phyloP scores from a whole-genome alignment of 352 stramenopile genomes.

The Nothophytophthora sp. region DNA sequence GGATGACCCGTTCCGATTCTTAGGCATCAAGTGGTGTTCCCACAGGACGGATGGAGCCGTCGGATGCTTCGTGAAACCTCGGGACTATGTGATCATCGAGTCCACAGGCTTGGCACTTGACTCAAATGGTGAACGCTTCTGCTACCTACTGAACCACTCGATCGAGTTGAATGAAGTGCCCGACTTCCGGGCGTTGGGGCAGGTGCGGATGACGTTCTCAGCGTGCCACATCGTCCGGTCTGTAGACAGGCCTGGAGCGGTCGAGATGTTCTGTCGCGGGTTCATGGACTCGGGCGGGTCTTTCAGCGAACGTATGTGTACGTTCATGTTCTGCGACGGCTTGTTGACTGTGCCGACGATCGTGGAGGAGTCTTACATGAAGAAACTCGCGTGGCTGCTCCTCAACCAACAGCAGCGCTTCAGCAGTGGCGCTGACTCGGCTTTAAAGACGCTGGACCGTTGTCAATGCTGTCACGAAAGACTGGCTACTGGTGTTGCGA shows the following conservation, averaged over 20 bases:
- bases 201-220: conserved; percentile 30
- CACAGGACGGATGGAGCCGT: conserved; percentile 20
- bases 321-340: conserved; percentile 19
- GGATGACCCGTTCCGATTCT: conserved; percentile 43
- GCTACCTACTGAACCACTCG: conserved; percentile 35
- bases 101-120: conserved; percentile 34
- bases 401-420: conserved; percentile 9
- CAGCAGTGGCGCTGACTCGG: neutral
- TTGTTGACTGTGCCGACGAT: conserved; percentile 17
- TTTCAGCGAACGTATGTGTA: conserved; percentile 20
- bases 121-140: conserved; percentile 24
- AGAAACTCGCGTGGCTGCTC: conserved; percentile 41
- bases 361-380: conserved; percentile 41
- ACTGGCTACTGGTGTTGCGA: conserved; percentile 15
- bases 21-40: conserved; percentile 44
- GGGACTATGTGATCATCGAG: conserved; percentile 37
- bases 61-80: conserved; percentile 25
- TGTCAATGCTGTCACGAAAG: conserved; percentile 17
- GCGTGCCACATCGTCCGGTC: conserved; percentile 36
- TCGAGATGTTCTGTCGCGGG: conserved; percentile 39
- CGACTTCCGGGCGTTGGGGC: conserved; percentile 19
- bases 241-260: conserved; percentile 7
- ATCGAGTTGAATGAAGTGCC: conserved; percentile 22
- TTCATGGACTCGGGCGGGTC: conserved; percentile 27
- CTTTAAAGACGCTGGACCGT: conserved; percentile 6